These are phyloP conservation scores for Podospora appendiculata DNA, from an alignment of 495 filamentous ascomycete genomes.

Conservation along the genomic window DNA sequence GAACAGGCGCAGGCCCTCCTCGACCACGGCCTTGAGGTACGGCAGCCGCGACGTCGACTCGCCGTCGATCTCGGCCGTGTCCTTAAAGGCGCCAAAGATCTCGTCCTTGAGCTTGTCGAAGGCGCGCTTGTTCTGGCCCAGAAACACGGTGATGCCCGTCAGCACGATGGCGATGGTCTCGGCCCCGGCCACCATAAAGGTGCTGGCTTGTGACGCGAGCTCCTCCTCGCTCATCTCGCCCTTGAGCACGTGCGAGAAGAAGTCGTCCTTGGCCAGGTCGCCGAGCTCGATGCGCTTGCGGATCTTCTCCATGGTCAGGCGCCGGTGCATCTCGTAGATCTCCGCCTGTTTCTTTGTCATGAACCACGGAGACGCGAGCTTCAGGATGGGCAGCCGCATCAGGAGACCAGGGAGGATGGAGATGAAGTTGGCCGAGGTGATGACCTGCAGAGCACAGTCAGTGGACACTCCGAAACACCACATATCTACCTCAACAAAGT, in stretches of 20 bases:
- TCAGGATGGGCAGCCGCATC: neutral
- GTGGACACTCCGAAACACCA: neutral
- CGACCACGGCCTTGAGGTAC: slow-evolving; percentile 37
- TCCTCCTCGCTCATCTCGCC: slow-evolving; percentile 2
- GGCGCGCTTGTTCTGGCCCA: slow-evolving; percentile 31
- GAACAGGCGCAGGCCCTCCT: slow-evolving; percentile 36
- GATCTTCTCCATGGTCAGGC: slow-evolving; percentile 32
- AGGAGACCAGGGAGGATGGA: neutral
- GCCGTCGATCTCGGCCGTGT: slow-evolving; percentile 39
- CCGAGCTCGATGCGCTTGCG: slow-evolving; percentile 18
- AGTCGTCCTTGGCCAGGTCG: slow-evolving; percentile 20
- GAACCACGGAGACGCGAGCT: neutral
- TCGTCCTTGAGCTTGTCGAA: slow-evolving; percentile 32
- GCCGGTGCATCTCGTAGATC: slow-evolving; percentile 12
- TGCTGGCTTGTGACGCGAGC: slow-evolving; percentile 34
- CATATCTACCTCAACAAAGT: neutral
- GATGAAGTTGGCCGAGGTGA: neutral
- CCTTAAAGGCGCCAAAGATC: slow-evolving; percentile 33
- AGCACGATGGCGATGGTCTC: slow-evolving; percentile 49
- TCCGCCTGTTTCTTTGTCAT: neutral
- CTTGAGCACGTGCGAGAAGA: slow-evolving; percentile 32
- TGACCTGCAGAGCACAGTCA: too few species aligned
- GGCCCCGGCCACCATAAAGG: slow-evolving; percentile 35
- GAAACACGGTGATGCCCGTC: slow-evolving; percentile 39
- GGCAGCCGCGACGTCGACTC: slow-evolving; percentile 23